Evolutionary conservation across 805 yeast genomes (phyloP), one percentile per base, ranked within the genome.

Genomic region (Saturnispora diversa): DNA sequence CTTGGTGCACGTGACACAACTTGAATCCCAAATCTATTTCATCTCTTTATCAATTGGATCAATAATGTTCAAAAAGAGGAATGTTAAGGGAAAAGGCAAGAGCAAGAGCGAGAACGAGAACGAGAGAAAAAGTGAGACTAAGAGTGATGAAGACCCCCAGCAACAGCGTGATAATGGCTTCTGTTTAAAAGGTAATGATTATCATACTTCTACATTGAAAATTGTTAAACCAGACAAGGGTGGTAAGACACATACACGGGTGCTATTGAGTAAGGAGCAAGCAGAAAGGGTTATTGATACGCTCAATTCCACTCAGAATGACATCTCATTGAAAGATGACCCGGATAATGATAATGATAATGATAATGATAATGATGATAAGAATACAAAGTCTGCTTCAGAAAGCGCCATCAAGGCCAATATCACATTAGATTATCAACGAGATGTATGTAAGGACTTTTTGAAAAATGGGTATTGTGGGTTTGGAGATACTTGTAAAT

Each of bases 401-500:
- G 13, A 31, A 19, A 23, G 9, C 13, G 16, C 42, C 12, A 26
- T 88, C 22, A 68, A 75, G 33, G 70, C 80, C 10, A 82, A 87
- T 0, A 78, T 84, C 0, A 65, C 79, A 2, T 70, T 82, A 28
- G 98, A 92, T 54, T 92, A 80, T 54, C 95, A 85, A 56, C 88
- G 94, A 1, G 97, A 92, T 54, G 80, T 92, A 2, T 92, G 98
- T 56, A 92, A 90, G 54, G 97, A 92, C 59, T 92, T 73, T 59
- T 72, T 77, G 44, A 83, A 81, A 50, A 88, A 94, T 0, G 99
- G 98, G 0, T 88, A 77, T 55, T 92, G 98, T 68, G 97, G 97
- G 5, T 92, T 81, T 57, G 99, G 99, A 7, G 98, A 92, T 52
- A 81, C 92, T 26, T 92, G 99, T 65, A 92, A 92, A 63, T 92